Evolutionary conservation across 2,329 filamentous ascomycete species (phyloP).

Genomic region (Lasiodiplodia theobromae): DNA sequence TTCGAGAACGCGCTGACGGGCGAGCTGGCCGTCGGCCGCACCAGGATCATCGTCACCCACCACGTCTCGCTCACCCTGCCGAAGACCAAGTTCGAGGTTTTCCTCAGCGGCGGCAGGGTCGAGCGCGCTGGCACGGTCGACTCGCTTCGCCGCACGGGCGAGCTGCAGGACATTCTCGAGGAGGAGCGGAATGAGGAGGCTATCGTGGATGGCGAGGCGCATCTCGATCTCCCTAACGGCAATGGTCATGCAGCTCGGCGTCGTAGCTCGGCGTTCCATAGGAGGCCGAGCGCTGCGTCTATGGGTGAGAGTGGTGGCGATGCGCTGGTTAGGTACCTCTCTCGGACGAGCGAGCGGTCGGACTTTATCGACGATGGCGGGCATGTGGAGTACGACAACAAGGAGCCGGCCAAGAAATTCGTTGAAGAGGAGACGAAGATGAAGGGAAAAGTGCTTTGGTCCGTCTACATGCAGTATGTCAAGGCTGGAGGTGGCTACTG

Average conservation of each 20-base stretch:
- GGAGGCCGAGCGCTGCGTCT: slow-evolving; percentile 1
- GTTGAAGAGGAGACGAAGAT: slow-evolving; percentile 78
- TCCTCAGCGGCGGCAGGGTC: slow-evolving; percentile 73
- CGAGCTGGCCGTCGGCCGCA: slow-evolving; percentile 71
- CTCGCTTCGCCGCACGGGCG: slow-evolving; percentile 57
- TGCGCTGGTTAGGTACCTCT: slow-evolving; percentile 1
- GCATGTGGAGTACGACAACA: slow-evolving; percentile 43
- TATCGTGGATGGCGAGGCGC: slow-evolving; percentile 44
- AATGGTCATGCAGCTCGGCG: slow-evolving; percentile 46
- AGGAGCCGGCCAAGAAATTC: slow-evolving; percentile 68
- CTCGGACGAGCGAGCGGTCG: slow-evolving; percentile 27
- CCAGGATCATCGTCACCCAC: slow-evolving; percentile 81
- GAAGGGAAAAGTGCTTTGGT: slow-evolving; percentile 70
- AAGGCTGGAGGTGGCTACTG: slow-evolving; percentile 68
- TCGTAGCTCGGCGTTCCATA: slow-evolving; percentile 18
- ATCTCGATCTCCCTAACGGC: slow-evolving; percentile 38
- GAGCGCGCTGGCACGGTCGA: slow-evolving; percentile 69
- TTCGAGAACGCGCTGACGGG: slow-evolving; percentile 79
- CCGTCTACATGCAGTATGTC: slow-evolving; percentile 73
- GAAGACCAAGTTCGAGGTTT: slow-evolving; percentile 75
- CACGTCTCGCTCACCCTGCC: slow-evolving; percentile 76
- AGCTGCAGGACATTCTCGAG: slow-evolving; percentile 52
- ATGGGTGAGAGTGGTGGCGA: slow-evolving; percentile 8
- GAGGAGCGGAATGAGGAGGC: slow-evolving; percentile 55
- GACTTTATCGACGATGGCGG: slow-evolving; percentile 32